Conservation (phyloP, 352 stramenopile genomes). For the Phytopythium delawarense region DNA sequence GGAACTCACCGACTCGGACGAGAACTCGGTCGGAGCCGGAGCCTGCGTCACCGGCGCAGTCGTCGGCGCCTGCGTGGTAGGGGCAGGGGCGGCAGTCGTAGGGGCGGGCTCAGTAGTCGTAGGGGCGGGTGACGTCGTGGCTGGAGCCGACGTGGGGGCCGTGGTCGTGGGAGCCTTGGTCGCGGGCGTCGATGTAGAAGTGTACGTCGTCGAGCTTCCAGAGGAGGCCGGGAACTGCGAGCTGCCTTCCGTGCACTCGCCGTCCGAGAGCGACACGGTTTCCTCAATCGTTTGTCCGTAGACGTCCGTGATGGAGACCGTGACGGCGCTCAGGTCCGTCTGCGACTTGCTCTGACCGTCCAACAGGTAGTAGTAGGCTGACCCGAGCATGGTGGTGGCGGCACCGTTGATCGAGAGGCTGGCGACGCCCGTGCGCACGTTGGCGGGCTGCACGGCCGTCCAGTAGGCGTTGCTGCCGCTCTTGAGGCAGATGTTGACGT, state of each 20-base stretch:
- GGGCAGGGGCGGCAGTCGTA: constrained; percentile 9
- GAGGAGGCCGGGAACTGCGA: constrained; percentile 29
- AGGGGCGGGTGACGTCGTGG: not conserved
- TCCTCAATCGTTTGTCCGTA: constrained; percentile 36
- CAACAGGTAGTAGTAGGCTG: constrained; percentile 57
- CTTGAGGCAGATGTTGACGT: constrained; percentile 57
- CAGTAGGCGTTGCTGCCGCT: constrained; percentile 44
- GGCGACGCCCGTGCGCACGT: constrained; percentile 29
- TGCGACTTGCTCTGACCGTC: constrained; percentile 27
- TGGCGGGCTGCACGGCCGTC: constrained; percentile 42
- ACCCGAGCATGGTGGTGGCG: constrained; percentile 48
- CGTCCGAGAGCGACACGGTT: constrained; percentile 33
- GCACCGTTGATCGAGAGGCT: constrained; percentile 45
- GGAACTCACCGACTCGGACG: constrained; percentile 22
- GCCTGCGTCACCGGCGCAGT: constrained; percentile 9
- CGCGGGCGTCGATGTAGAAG: constrained; percentile 12
- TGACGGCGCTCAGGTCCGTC: constrained; percentile 28
- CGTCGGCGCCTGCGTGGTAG: constrained; percentile 1
- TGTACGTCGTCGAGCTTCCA: constrained; percentile 6
- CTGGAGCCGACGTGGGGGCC: constrained; percentile 7
- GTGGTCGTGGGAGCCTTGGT: constrained; percentile 8
- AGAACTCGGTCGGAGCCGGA: constrained; percentile 12
- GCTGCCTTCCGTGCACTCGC: constrained; percentile 32
- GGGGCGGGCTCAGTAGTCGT: constrained; percentile 12
- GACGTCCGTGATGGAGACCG: constrained; percentile 39